Percentiles rank a stretch among this genome's conserved stretches.
Conservation (phyloP, 2,329 filamentous ascomycete genomes). For the Lachnellula hyalina region DNA sequence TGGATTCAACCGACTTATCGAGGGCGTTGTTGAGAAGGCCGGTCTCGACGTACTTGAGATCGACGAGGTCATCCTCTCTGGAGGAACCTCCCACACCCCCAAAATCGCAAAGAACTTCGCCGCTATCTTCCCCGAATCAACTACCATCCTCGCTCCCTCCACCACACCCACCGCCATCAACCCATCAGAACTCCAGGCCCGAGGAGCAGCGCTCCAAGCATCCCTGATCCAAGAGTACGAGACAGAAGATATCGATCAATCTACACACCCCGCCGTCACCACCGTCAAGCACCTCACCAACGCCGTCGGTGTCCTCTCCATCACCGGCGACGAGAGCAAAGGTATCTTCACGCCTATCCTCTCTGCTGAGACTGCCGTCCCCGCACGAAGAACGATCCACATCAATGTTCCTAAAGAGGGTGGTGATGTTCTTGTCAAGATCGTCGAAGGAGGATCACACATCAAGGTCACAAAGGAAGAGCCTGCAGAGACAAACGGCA, state of each 20-base stretch:
- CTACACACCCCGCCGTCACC: slow-evolving; percentile 89
- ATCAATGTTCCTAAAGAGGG: slow-evolving; percentile 72
- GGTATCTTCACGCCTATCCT: slow-evolving; percentile 78
- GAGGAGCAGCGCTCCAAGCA: slow-evolving; percentile 92
- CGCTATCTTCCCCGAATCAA: slow-evolving; percentile 74
- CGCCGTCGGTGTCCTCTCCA: slow-evolving; percentile 78
- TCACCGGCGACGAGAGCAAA: slow-evolving; percentile 50
- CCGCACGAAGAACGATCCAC: slow-evolving; percentile 78
- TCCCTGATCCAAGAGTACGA: slow-evolving; percentile 94
- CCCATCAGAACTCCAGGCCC: slow-evolving; percentile 82
- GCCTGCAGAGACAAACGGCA: slow-evolving; percentile 59
- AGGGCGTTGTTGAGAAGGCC: slow-evolving; percentile 85
- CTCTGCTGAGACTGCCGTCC: slow-evolving; percentile 80
- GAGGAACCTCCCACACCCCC: slow-evolving; percentile 88
- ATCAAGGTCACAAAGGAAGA: slow-evolving; percentile 92
- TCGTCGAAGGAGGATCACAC: slow-evolving; percentile 82
- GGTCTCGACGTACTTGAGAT: slow-evolving; percentile 87
- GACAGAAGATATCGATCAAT: slow-evolving; percentile 87
- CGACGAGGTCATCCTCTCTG: slow-evolving; percentile 89
- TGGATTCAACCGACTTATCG: slow-evolving; percentile 80
- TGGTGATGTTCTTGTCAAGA: slow-evolving; percentile 81
- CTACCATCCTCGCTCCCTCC: slow-evolving; percentile 74
- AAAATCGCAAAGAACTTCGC: slow-evolving; percentile 80
- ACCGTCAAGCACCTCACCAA: slow-evolving; percentile 86
- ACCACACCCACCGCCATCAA: slow-evolving; percentile 77